Evolutionary conservation across 352 stramenopile species (phyloP).

Genomic region (Phytophthora ohioensis): DNA sequence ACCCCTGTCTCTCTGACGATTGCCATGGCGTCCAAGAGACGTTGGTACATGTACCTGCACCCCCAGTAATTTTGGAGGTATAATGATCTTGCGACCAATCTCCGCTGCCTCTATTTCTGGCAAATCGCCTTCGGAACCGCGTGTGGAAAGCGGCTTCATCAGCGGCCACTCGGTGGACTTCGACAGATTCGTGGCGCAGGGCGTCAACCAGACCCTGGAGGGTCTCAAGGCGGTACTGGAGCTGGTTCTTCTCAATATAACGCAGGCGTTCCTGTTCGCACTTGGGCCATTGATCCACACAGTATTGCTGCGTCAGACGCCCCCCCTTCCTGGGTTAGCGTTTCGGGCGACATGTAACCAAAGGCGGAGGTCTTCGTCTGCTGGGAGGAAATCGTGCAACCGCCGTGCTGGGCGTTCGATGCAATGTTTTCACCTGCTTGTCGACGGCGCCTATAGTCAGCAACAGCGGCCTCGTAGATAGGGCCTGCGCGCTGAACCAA

Average conservation of each 20-base stretch:
- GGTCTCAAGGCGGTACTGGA: neutral
- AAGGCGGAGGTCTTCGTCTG: neutral
- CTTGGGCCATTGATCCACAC: slow-evolving; percentile 16
- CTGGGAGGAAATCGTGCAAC: neutral
- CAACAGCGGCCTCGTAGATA: neutral
- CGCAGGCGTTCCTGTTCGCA: slow-evolving; percentile 7
- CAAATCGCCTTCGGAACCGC: neutral
- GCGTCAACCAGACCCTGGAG: neutral
- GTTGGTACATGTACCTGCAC: neutral
- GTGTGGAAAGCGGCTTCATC: neutral
- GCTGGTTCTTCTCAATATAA: neutral
- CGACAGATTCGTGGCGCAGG: neutral
- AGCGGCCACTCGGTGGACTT: neutral
- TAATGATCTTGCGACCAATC: neutral
- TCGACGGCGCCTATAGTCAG: neutral
- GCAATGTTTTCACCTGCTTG: neutral
- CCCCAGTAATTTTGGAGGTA: neutral
- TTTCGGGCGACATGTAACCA: neutral
- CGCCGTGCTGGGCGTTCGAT: neutral
- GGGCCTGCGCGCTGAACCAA: neutral
- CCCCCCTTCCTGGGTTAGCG: neutral
- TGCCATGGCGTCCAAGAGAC: slow-evolving; percentile 38
- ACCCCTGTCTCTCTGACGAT: slow-evolving; percentile 46
- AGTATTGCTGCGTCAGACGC: slow-evolving; percentile 8
- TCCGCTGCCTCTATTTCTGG: neutral